Evolutionary conservation across 2,329 filamentous ascomycete species (phyloP).

Genomic region (Venturia pyrina): DNA sequence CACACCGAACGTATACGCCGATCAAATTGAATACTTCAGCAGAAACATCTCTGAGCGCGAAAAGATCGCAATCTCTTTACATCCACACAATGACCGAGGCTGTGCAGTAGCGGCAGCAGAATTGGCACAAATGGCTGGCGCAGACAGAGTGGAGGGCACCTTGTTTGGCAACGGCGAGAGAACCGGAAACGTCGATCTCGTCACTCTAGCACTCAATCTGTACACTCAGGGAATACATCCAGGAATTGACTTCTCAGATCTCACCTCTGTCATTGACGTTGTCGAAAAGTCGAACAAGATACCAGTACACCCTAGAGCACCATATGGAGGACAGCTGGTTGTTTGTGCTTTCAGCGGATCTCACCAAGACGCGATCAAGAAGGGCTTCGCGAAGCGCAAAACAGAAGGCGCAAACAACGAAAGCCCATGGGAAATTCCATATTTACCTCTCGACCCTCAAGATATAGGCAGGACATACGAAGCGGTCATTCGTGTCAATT

Average conservation of each 20-base stretch:
- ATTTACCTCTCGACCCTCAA: constrained; percentile 82
- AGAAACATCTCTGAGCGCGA: constrained; percentile 72
- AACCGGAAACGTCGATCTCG: constrained; percentile 90
- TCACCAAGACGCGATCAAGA: constrained; percentile 95
- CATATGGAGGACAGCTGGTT: constrained; percentile 86
- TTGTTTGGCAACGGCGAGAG: constrained; percentile 92
- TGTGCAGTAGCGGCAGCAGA: constrained; percentile 85
- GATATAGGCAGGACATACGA: constrained; percentile 97
- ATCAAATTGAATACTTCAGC: constrained; percentile 95
- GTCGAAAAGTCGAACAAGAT: constrained; percentile 95
- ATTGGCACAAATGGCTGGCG: constrained; percentile 86
- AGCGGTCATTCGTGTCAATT: constrained; percentile 95
- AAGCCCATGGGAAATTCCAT: constrained; percentile 74
- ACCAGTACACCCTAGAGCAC: constrained; percentile 77
- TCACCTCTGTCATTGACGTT: constrained; percentile 73
- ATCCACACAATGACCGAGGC: constrained; percentile 91
- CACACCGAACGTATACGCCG: constrained; percentile 91
- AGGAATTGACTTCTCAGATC: constrained; percentile 82
- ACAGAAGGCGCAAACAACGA: constrained; percentile 48
- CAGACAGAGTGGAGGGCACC: constrained; percentile 87
- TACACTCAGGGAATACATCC: constrained; percentile 88
- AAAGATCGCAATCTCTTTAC: constrained; percentile 79
- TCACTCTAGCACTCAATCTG: constrained; percentile 84
- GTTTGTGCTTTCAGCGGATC: constrained; percentile 85
- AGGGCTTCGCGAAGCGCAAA: constrained; percentile 65